Evolutionary conservation across 2,329 filamentous ascomycete species (phyloP), one percentile per base, ranked within the genome.

Genomic region (Fusarium pilosicola): DNA sequence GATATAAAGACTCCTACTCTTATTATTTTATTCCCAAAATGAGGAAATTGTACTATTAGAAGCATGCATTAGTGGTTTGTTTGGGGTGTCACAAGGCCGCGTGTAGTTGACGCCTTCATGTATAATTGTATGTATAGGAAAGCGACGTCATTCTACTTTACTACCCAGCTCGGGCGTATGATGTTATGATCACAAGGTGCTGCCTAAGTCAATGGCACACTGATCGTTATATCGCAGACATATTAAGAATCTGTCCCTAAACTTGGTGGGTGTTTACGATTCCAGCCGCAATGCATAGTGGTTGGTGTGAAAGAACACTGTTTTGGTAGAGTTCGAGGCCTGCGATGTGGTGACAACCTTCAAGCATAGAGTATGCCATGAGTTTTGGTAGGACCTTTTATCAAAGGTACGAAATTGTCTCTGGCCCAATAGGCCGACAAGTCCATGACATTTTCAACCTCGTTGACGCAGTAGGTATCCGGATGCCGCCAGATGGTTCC

Each of bases 1-100:
- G 74, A 78, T 67, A 77, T 73, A 75, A 78, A 78, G 75, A 78
- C 76, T 76, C 75, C 76, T 68, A 78, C 76, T 78, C 76, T 54
- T 74, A 69, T 76, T 78, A 65, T 76, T 78, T 76, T 78, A 65
- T 76, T 78, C 65, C 61, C 68, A 77, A 54, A 63, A 69, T 75
- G 65, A 68, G 70, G 68, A 71, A 55, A 65, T 72, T 78, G 76
- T 78, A 78, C 75, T 78, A 74, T 75, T 77, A 78, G 76, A 78
- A 77, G 62, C 76, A 78, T 75, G 75, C 65, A 76, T 72, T 64
- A 57, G 70, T 72, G 57, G 64, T 71, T 72, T 55, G 63, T 71
- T 65, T 61, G 44, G 63, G 69, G 66, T 60, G 62, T 44, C 67
- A 61, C 56, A 63, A 57, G 65, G 49, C 65, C 64, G 68, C 62